phyloP scores from a whole-genome alignment of 2,329 filamentous ascomycete species.

The Talaromyces piceae region DNA sequence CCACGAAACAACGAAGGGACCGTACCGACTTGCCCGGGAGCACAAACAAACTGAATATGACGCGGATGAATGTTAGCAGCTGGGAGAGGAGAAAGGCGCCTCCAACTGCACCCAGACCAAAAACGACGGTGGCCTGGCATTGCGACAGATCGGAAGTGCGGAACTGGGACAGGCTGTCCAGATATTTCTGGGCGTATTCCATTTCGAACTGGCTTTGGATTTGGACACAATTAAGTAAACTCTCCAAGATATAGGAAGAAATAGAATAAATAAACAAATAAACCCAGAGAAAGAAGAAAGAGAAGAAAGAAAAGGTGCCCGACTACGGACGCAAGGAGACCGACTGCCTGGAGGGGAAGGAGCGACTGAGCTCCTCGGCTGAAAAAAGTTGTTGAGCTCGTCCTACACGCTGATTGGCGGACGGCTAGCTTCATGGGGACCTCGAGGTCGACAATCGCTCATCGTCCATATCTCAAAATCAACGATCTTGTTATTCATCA shows the following conservation, averaged over 20 bases:
- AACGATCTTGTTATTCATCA: too few relatives aligned
- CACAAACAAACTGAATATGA: slow-evolving; percentile 62
- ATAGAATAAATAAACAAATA: background rate
- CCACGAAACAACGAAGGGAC: background rate
- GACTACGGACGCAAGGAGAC: background rate
- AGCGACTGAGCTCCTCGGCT: background rate
- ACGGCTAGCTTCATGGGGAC: background rate
- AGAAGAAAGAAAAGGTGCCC: too few relatives aligned
- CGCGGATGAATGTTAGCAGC: slow-evolving; percentile 51
- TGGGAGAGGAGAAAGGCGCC: slow-evolving; percentile 52
- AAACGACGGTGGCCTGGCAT: slow-evolving; percentile 28
- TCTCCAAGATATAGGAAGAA: background rate
- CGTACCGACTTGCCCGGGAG: slow-evolving; percentile 47
- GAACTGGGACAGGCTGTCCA: slow-evolving; percentile 26
- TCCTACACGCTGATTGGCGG: background rate
- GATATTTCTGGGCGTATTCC: slow-evolving; percentile 26
- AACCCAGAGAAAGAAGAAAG: background rate
- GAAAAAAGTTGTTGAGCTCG: slow-evolving; percentile 7
- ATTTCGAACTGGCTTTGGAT: slow-evolving; percentile 18
- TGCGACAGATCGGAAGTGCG: slow-evolving; percentile 28
- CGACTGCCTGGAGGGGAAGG: background rate
- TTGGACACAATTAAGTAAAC: background rate
- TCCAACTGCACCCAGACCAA: slow-evolving; percentile 42
- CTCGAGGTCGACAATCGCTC: too few relatives aligned
- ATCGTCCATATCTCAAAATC: too few relatives aligned